Evolutionary conservation across 768 basidiomycete species (phyloP).

Genomic region (Tephrocybe rancida): DNA sequence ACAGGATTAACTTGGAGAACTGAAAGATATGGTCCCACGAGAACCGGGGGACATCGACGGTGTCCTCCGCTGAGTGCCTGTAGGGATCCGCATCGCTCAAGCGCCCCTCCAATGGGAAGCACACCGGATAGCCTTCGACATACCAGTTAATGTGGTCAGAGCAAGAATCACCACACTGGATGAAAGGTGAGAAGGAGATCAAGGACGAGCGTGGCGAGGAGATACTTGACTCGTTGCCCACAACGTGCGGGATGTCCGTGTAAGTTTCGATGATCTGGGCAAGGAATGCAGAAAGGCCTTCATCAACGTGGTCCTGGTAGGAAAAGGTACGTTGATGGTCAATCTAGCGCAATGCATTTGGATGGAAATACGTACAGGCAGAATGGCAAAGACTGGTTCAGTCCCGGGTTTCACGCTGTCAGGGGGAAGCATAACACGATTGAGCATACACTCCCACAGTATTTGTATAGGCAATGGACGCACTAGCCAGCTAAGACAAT

Average conservation of each 20-base stretch:
- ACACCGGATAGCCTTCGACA: not conserved
- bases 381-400: conserved; percentile 37
- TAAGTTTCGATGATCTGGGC: conserved; percentile 43
- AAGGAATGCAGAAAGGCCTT: conserved; percentile 43
- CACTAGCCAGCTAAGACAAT: conserved; percentile 45
- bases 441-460: not conserved
- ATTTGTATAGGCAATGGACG: conserved; percentile 9
- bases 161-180: not conserved
- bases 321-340: not conserved
- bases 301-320: conserved; percentile 30
- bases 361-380: conserved; percentile 22
- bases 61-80: not conserved
- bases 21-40: not conserved
- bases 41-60: not conserved
- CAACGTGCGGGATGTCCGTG: conserved; percentile 42
- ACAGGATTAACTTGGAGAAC: not conserved
- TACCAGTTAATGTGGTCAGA: not conserved
- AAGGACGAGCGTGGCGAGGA: not conserved
- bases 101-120: not conserved
- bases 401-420: conserved; percentile 45
- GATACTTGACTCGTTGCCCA: conserved; percentile 38
- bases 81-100: not conserved
- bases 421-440: conserved; percentile 14
- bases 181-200: not conserved
- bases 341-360: not conserved